Base-by-base conservation (phyloP, 2,329 filamentous ascomycete species). In the Hypoxylon sp. region DNA sequence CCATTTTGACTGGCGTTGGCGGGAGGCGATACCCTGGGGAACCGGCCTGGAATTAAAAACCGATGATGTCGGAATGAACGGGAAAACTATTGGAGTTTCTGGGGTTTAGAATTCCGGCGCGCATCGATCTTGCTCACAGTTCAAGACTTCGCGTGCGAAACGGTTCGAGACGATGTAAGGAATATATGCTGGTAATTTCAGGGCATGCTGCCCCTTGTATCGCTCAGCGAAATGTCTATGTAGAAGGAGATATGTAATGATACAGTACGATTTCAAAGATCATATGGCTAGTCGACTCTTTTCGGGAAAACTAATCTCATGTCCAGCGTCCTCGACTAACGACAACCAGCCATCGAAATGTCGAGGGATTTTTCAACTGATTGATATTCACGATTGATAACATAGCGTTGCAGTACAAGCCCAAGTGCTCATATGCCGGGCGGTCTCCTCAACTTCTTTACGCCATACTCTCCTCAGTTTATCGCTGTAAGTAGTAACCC, bases 11-110 rank as follows among this genome's bases (percentile, higher is more conserved):
- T 30, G 72, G 72, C 13, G 71, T 74, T 41, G 56, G 71, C 3
- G 70, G 72, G n/a, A 70, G 74, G 46, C 68, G 70, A 59, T 75
- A 75, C 47, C 71, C 72, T n/a, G 59, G 60, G 15, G 54, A 66
- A 48, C 32, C 62, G 20, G 17, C 43, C 15, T 65, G 59, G 59
- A 68, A 68, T 47, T 66, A 30, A 60, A 39, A 15, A 28, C 3
- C 15, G 37, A 54, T 24, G 30, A 7, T 44, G 37, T 47, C 11
- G 15, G 28, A 41, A 34, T 20, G 34, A 32, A 32, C 39, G 46
- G 39, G 28, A 32, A 19, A 26, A 37, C 17, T 26, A 11, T 22
- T 22, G 28, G 34, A 32, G 13, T 37, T 37, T 44, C 20, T 41
- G 58, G 61, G 50, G 64, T 67, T 64, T 17, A 17, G 17, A 61